Base-by-base conservation (phyloP, 129 eudicot genomes). In the Cynara cardunculus region DNA sequence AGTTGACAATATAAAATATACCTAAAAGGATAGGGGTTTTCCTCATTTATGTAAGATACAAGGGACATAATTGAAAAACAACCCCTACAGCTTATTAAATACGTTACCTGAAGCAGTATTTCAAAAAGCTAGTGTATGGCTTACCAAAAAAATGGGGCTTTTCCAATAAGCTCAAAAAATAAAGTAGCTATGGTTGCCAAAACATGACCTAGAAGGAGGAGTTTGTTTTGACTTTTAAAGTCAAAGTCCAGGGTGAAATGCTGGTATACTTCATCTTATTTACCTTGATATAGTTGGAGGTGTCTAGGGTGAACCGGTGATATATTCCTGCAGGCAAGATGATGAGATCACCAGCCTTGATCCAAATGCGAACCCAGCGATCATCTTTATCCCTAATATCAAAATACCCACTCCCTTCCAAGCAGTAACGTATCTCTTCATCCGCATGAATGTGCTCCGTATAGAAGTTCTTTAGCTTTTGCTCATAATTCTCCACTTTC, bases 241-340 rank as follows among this genome's bases (percentile, higher is more conserved):
- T 67, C 44, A 67, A 78, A 25, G 2, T 9, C 28, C 24, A 21
- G 37, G 65, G 65, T 56, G 10, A 5, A 56, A 4, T 2, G 24
- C 7, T 56, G 9, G 24, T 18, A n/a, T 18, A 66, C 9, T 24
- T 19, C 21, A 39, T 25, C 64, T 22, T 56, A n/a, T 69, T 83
- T 90, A 92, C 99, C 99, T 94, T 92, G 77, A 92, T 75, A 75
- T 94, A 94, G 85, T 94, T 94, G 62, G 72, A 80, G 71, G 64
- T 94, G 82, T 94, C 97, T 1, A 94, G 93, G 69, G 99, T 94
- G 84, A 92, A 92, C 0, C 99, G 97, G 81, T 90, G 99, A 89
- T 94, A 92, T 69, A 92, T 92, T 81, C 99, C 97, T 4, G 99
- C 94, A 13, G 99, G 96, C 72, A 94, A 72, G 74, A 94, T 86